Base-by-base conservation (phyloP, 768 basidiomycete genomes). In the Agrocybe pediades region DNA sequence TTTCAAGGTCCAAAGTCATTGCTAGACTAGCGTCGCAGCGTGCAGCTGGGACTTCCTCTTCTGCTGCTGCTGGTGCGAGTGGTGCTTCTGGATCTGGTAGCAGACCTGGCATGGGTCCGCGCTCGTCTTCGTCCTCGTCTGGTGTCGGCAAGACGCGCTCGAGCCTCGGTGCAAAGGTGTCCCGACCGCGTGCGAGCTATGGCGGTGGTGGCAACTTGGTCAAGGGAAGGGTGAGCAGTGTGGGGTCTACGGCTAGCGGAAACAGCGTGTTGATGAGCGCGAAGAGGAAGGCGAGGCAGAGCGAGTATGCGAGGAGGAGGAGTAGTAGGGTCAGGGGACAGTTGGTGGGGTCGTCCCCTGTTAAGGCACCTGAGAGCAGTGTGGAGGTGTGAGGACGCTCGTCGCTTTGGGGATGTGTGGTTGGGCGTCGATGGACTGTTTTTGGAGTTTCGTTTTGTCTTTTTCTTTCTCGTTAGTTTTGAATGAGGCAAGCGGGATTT, bases 1-100 rank as follows among this genome's bases (percentile, higher is more conserved):
- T 92, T 57, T 92, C 90, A 40, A 82, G 91, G 33, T 89, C 88
- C 23, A 87, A 85, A 56, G 88, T 92, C 36, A 90, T 92, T 41
- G 87, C 90, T 0, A 82, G 78, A 60, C 72, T 92, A 29, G 87
- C 86, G 1, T 87, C 87, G 13, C 87, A 92, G 67, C 83, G 90
- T 6, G 82, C 79, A 13, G 80, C 81, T 2, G 51, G 60, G 4
- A 36, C 33, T 25, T 41, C 42, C 25, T 46, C 41, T 41, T 55
- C 55, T 20, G 36, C 39, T 17, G 55, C 51, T 30, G 44, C 59
- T 19, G 68, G 63, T 53, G 59, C 70, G 6, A 46, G 67, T 23
- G 53, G 65, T 43, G 64, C 64, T 8, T 62, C 58, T 8, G 51
- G 54, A 15, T 59, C 49, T 41, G 68, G 63, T 54, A 68, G 36